Percentiles rank a stretch among this genome's conserved stretches.
These are phyloP conservation scores for Physaria fendleri DNA, from an alignment of 345 rosid species.

Conservation along the genomic window DNA sequence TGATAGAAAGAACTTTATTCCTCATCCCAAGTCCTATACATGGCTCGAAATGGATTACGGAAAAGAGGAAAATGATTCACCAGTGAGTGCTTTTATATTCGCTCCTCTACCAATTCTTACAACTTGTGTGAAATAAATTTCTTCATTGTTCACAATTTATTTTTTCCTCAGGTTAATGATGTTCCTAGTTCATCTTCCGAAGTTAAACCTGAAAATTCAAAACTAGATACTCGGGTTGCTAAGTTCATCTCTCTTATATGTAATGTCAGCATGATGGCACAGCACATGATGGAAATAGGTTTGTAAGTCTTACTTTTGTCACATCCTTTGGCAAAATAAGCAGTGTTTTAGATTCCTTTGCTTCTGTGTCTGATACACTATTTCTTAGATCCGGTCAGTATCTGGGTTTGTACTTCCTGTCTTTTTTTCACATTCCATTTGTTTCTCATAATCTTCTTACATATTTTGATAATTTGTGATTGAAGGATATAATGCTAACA, in stretches of 20 bases:
- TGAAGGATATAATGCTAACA: conserved; percentile 72
- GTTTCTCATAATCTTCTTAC: not conserved
- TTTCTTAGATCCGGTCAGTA: not conserved
- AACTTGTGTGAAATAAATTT: not conserved
- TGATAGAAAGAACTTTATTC: conserved; percentile 46
- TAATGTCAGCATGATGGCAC: conserved; percentile 85
- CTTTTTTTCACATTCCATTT: not conserved
- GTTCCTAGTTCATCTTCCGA: conserved; percentile 29
- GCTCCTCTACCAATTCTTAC: not conserved
- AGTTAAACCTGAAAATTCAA: conserved; percentile 54
- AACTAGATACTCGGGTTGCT: conserved; percentile 62
- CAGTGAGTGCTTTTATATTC: conserved; percentile 37
- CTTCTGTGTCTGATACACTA: not conserved
- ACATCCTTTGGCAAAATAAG: not conserved
- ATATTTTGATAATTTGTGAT: not conserved
- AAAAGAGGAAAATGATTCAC: conserved; percentile 40
- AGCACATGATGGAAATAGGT: conserved; percentile 96
- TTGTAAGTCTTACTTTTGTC: conserved; percentile 12
- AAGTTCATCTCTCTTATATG: conserved; percentile 79
- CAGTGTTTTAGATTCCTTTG: not conserved
- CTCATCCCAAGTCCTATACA: conserved; percentile 54
- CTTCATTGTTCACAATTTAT: not conserved
- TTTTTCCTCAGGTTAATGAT: conserved; percentile 38
- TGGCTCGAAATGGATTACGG: conserved; percentile 83
- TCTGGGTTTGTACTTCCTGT: not conserved